Conservation (phyloP, 2,329 filamentous ascomycete species). For the Lachnellula occidentalis region DNA sequence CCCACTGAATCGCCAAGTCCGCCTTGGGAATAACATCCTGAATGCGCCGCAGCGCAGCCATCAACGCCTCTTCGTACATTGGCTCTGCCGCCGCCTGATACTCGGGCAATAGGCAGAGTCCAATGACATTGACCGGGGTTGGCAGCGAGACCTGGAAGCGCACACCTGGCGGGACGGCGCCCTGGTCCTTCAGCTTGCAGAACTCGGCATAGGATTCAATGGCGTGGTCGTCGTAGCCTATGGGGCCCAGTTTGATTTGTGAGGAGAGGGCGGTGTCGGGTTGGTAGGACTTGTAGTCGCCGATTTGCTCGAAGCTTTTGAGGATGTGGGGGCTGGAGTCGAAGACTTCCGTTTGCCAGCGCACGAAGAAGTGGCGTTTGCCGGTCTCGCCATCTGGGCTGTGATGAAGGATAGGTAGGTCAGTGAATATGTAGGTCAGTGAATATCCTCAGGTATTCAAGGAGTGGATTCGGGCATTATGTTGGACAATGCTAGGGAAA, state of each 20-base stretch:
- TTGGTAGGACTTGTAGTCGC: background rate
- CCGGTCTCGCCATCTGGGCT: slow-evolving; percentile 40
- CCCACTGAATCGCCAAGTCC: slow-evolving; percentile 32
- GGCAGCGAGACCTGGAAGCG: slow-evolving; percentile 33
- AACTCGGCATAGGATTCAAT: slow-evolving; percentile 28
- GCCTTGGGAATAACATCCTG: slow-evolving; percentile 25
- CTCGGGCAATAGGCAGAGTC: slow-evolving; percentile 12
- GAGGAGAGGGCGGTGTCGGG: background rate
- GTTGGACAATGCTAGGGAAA: too few species aligned
- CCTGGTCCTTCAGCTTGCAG: slow-evolving; percentile 15
- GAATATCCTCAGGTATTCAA: too few species aligned
- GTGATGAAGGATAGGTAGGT: slow-evolving; percentile 22
- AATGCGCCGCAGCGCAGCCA: slow-evolving; percentile 24
- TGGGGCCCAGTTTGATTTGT: background rate
- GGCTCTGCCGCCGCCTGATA: slow-evolving; percentile 26
- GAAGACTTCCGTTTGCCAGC: slow-evolving; percentile 33
- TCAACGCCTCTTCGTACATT: slow-evolving; percentile 26
- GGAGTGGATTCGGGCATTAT: too few species aligned
- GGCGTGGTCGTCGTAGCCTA: slow-evolving; percentile 29
- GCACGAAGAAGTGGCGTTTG: slow-evolving; percentile 30
- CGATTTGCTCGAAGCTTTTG: background rate
- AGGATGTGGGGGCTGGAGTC: slow-evolving; percentile 11
- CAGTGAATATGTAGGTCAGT: too few species aligned
- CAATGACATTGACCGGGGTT: slow-evolving; percentile 24
- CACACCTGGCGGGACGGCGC: slow-evolving; percentile 23